A percentile compares a stretch with the other conserved stretches of the same genome.
Evolutionary conservation across 2,329 filamentous ascomycete species (phyloP).

Genomic region (Amylocarpus encephaloides): DNA sequence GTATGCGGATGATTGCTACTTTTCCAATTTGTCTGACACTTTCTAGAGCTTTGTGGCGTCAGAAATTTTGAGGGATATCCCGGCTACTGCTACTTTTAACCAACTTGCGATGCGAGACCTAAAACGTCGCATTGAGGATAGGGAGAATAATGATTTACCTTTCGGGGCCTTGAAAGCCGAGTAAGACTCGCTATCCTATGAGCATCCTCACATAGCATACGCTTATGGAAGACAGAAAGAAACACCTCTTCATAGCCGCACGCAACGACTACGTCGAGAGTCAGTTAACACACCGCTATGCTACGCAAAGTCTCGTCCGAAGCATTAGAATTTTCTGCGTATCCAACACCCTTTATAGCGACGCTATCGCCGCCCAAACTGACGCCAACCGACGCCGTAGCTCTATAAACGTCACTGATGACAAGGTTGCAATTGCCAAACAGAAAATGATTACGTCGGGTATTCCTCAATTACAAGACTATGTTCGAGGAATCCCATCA

Average conservation of each 20-base stretch:
- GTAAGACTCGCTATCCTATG: no score
- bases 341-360: conserved; percentile 9
- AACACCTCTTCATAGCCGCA: conserved; percentile 7
- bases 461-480: conserved; percentile 7
- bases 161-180: no score
- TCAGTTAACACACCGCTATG: no score
- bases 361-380: not conserved
- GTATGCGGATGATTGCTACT: not conserved
- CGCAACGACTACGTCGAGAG: conserved; percentile 10
- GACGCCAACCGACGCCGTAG: not conserved
- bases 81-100: conserved; percentile 8
- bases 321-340: conserved; percentile 1
- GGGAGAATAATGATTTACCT: not conserved
- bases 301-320: no score
- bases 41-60: not conserved
- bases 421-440: conserved; percentile 1
- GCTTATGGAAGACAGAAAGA: conserved; percentile 7
- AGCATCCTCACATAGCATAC: not conserved
- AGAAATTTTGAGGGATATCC: conserved; percentile 11
- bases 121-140: not conserved
- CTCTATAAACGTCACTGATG: not conserved
- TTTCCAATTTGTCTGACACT: no score
- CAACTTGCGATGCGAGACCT: not conserved
- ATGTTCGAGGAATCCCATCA: conserved; percentile 8
- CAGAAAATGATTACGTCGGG: conserved; percentile 6